Conservation (phyloP, 306 rosid genomes). For the Gynostemma pentaphyllum region DNA sequence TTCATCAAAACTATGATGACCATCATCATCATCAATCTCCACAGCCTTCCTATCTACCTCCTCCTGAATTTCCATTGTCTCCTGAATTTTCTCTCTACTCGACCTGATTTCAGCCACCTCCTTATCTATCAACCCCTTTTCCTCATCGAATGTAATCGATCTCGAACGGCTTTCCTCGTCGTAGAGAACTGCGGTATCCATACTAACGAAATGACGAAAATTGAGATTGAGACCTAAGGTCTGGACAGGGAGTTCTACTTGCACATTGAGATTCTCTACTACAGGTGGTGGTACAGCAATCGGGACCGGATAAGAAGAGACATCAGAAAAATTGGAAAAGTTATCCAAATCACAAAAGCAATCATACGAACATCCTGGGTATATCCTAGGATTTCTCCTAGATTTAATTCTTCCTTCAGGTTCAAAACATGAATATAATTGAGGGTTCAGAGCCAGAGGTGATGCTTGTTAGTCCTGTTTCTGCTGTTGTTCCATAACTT, state of each 20-base stretch:
- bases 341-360: constrained; percentile 8
- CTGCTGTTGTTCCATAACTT: constrained; percentile 46
- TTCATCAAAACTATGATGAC: constrained; percentile 29
- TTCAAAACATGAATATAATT: constrained; percentile 17
- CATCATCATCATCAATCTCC: constrained; percentile 19
- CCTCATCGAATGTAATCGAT: neutral
- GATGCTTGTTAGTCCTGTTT: constrained; percentile 23
- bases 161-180: constrained; percentile 20
- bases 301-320: constrained; percentile 15
- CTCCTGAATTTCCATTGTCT: constrained; percentile 25
- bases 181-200: constrained; percentile 33
- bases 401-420: constrained; percentile 37
- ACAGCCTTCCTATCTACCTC: constrained; percentile 26
- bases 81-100: constrained; percentile 30
- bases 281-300: constrained; percentile 24
- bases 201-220: constrained; percentile 49
- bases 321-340: constrained; percentile 7
- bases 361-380: constrained; percentile 15
- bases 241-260: constrained; percentile 59
- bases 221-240: constrained; percentile 75
- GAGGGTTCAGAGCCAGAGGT: constrained; percentile 13
- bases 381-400: constrained; percentile 33
- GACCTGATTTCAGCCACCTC: constrained; percentile 65
- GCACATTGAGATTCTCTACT: constrained; percentile 39
- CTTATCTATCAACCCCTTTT: constrained; percentile 43